A percentile compares a stretch with the other conserved stretches of the same genome.
Evolutionary conservation across 1,284 basidiomycete species (phyloP).

Genomic region (Flammula alnicola): DNA sequence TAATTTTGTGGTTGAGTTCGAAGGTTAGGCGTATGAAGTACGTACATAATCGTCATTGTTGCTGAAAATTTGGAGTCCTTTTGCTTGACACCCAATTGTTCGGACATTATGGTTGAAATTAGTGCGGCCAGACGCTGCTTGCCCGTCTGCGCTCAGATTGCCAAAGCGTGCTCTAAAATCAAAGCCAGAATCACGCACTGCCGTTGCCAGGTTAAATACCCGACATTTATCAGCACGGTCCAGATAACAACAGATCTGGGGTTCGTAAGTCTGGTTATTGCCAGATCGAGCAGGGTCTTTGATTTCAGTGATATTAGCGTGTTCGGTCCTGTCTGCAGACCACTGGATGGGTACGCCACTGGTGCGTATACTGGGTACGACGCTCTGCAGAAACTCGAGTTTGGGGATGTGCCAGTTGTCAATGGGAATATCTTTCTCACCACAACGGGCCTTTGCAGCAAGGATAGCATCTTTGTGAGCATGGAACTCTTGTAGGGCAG

Average conservation of each 20-base stretch:
- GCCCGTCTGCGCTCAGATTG: background rate
- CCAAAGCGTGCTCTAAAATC: slow-evolving; percentile 1
- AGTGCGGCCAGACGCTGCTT: background rate
- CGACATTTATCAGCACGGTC: slow-evolving; percentile 29
- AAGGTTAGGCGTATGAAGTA: too few relatives aligned
- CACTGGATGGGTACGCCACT: slow-evolving; percentile 32
- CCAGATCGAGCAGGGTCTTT: slow-evolving; percentile 28
- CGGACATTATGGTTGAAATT: too few relatives aligned
- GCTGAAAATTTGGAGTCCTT: too few relatives aligned
- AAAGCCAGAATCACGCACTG: slow-evolving; percentile 20
- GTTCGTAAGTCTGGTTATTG: slow-evolving; percentile 33
- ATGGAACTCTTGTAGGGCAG: slow-evolving; percentile 30
- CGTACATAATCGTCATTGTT: too few relatives aligned
- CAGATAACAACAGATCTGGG: slow-evolving; percentile 33
- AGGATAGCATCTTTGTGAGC: slow-evolving; percentile 28
- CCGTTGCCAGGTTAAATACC: slow-evolving; percentile 27
- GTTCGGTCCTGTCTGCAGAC: slow-evolving; percentile 35
- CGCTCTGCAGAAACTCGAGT: slow-evolving; percentile 35
- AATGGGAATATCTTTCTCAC: slow-evolving; percentile 20
- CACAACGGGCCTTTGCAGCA: slow-evolving; percentile 20
- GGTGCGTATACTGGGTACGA: slow-evolving; percentile 26
- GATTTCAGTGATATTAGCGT: slow-evolving; percentile 32
- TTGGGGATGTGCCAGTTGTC: slow-evolving; percentile 34
- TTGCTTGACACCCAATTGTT: too few relatives aligned
- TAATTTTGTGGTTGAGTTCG: too few relatives aligned